A percentile compares a stretch with the other conserved stretches of the same genome.
Conservation (phyloP, 1,139 yeast genomes). For the Taphrina confusa region DNA sequence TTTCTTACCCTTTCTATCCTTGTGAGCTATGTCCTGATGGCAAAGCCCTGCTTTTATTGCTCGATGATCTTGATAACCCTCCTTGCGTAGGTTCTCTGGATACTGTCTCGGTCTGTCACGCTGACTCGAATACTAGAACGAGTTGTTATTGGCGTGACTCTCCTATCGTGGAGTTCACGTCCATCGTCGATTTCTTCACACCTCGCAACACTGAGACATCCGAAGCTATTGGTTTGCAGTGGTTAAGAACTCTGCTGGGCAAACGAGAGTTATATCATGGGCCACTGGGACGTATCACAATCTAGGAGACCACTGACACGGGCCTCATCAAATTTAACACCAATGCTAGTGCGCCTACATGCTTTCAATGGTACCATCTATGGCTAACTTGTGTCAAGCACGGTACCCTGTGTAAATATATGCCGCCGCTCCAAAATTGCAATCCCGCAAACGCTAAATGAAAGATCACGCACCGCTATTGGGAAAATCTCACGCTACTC, state of each 20-base stretch:
- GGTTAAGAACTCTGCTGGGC: constrained; percentile 8
- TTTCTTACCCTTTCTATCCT: constrained; percentile 30
- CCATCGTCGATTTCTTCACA: constrained; percentile 24
- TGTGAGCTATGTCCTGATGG: constrained; percentile 8
- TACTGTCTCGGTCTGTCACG: no score
- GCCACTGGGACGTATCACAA: constrained; percentile 5
- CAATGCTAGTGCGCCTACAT: no score
- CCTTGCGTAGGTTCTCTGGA: constrained; percentile 15
- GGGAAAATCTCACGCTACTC: neutral
- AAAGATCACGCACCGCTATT: no score
- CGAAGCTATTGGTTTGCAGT: constrained; percentile 5
- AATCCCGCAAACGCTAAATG: no score
- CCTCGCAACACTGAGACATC: neutral
- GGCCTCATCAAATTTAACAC: no score
- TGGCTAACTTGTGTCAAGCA: no score
- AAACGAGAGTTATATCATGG: constrained; percentile 16
- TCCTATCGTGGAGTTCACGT: constrained; percentile 23
- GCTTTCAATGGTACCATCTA: no score
- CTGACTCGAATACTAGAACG: no score
- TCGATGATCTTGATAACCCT: constrained; percentile 22
- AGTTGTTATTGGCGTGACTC: constrained; percentile 29
- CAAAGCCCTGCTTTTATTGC: constrained; percentile 26
- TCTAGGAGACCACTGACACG: no score
- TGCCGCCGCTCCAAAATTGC: no score
- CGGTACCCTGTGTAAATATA: no score